Evolutionary conservation across 2,329 filamentous ascomycete genomes (phyloP).

Genomic region (Hypoxylon rubiginosum): DNA sequence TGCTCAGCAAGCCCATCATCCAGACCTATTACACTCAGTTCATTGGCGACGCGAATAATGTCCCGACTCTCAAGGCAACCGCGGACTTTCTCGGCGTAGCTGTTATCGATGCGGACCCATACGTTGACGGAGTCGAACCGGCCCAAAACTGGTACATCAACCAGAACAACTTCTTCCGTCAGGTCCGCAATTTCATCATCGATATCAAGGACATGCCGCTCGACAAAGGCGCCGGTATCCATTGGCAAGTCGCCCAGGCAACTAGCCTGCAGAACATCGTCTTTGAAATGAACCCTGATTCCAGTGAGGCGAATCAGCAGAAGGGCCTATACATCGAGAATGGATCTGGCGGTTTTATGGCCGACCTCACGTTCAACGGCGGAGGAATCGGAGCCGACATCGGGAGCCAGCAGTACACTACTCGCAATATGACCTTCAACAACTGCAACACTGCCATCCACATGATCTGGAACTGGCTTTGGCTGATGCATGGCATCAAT

Average conservation of each 20-base stretch:
- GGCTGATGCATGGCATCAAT: slow-evolving; percentile 80
- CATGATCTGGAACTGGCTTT: slow-evolving; percentile 95
- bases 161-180: slow-evolving; percentile 87
- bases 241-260: slow-evolving; percentile 89
- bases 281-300: slow-evolving; percentile 81
- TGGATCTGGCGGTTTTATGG: slow-evolving; percentile 86
- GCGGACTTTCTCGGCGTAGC: slow-evolving; percentile 85
- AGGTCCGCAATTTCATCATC: slow-evolving; percentile 85
- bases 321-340: slow-evolving; percentile 89
- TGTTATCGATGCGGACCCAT: slow-evolving; percentile 90
- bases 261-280: slow-evolving; percentile 84
- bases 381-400: slow-evolving; percentile 83
- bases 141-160: slow-evolving; percentile 84
- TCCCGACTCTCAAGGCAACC: slow-evolving; percentile 82
- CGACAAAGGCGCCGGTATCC: slow-evolving; percentile 76
- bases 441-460: slow-evolving; percentile 85
- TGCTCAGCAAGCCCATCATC: slow-evolving; percentile 82
- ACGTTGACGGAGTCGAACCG: slow-evolving; percentile 61
- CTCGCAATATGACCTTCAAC: slow-evolving; percentile 85
- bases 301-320: slow-evolving; percentile 74
- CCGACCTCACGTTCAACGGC: slow-evolving; percentile 85
- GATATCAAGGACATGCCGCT: slow-evolving; percentile 77
- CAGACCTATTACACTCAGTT: slow-evolving; percentile 96
- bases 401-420: slow-evolving; percentile 90
- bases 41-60: slow-evolving; percentile 80